A percentile compares a stretch with the other conserved stretches of the same genome.
Conservation (phyloP, 306 rosid species). For the Castanopsis chinensis region DNA sequence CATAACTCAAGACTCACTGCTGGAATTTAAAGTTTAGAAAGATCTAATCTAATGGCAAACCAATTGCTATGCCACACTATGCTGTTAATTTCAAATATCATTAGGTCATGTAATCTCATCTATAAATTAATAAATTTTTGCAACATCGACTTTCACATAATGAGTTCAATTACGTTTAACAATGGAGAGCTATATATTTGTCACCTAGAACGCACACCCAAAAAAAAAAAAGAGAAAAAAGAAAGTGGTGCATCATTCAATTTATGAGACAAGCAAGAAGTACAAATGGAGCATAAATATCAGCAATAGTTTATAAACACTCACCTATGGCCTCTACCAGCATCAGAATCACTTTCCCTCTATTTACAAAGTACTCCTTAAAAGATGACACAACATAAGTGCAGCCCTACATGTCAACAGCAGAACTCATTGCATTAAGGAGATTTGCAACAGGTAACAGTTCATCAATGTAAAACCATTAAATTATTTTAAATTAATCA, state of each 20-base stretch:
- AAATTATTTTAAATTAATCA: constrained; percentile 5
- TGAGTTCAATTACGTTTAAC: neutral
- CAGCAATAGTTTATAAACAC: constrained; percentile 18
- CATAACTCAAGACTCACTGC: too few species aligned
- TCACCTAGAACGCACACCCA: neutral
- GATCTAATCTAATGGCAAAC: neutral
- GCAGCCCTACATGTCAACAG: constrained; percentile 68
- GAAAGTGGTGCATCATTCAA: neutral
- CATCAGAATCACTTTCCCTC: constrained; percentile 56
- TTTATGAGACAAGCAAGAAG: neutral
- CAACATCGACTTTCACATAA: neutral
- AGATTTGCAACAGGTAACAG: neutral
- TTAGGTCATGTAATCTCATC: neutral
- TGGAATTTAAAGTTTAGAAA: neutral
- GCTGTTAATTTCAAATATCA: neutral
- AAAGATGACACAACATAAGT: constrained; percentile 49
- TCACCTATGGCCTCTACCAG: constrained; percentile 89
- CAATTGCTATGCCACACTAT: neutral
- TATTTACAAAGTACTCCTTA: constrained; percentile 47
- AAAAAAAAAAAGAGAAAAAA: constrained; percentile 7
- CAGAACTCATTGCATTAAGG: constrained; percentile 16
- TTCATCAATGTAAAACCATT: neutral
- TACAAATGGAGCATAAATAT: neutral
- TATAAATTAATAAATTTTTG: neutral
- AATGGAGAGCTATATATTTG: neutral